These are phyloP conservation scores for Suhomyces vadensis DNA, from an alignment of 805 yeast genomes.

Conservation along the genomic window DNA sequence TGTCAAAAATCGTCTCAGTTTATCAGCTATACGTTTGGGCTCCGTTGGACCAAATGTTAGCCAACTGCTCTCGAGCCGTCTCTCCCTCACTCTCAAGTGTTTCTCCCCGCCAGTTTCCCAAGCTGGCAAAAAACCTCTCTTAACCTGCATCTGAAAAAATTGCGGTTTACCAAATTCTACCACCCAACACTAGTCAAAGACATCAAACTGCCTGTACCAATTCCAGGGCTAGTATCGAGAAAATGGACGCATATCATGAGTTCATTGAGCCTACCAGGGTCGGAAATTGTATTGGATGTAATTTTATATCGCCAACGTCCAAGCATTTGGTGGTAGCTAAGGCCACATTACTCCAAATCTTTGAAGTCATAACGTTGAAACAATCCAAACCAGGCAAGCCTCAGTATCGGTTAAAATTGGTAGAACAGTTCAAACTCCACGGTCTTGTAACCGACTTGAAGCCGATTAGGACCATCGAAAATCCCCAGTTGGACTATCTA, in stretches of 20 bases:
- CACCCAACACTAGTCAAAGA: background rate
- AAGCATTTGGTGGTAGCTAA: conserved; percentile 68
- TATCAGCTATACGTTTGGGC: too few relatives aligned
- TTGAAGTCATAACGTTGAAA: conserved; percentile 37
- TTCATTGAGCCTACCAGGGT: conserved; percentile 76
- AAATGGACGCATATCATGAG: conserved; percentile 80
- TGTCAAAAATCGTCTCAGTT: background rate
- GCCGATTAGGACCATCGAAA: conserved; percentile 49
- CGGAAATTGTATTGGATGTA: conserved; percentile 55
- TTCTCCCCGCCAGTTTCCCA: background rate
- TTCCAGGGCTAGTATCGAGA: too few relatives aligned
- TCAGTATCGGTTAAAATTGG: conserved; percentile 30
- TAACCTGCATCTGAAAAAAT: conserved; percentile 5
- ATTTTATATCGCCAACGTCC: conserved; percentile 44
- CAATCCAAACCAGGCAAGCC: conserved; percentile 21
- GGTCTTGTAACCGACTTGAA: conserved; percentile 67
- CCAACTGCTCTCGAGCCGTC: too few relatives aligned
- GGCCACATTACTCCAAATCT: conserved; percentile 68
- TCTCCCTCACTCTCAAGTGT: background rate
- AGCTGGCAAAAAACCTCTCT: conserved; percentile 6
- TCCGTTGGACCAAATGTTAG: too few relatives aligned
- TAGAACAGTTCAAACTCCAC: conserved; percentile 67
- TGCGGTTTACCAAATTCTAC: background rate
- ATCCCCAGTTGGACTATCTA: conserved; percentile 55
- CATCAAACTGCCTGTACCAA: background rate